Evolutionary conservation across 345 rosid species (phyloP).

Genomic region (Salix dunnii): DNA sequence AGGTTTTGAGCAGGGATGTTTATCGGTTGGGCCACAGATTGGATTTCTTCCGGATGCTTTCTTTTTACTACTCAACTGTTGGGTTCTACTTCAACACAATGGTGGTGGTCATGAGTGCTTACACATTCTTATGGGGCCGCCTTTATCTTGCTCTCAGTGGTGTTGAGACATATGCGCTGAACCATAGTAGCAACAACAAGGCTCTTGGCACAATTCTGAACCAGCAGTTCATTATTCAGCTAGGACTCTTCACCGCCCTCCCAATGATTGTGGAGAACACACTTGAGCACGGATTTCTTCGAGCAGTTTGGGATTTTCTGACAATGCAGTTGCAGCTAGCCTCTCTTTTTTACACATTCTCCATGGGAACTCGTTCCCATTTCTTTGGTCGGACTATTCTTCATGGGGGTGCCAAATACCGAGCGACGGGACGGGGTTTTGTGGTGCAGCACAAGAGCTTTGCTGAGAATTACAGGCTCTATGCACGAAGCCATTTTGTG

Average conservation of each 20-base stretch:
- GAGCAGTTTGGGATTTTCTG: conserved; percentile 75
- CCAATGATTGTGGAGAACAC: conserved; percentile 84
- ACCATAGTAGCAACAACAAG: conserved; percentile 28
- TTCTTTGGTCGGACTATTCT: conserved; percentile 86
- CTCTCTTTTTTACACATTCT: conserved; percentile 73
- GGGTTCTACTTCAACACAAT: conserved; percentile 75
- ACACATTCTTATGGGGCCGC: conserved; percentile 79
- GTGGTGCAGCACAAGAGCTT: conserved; percentile 84
- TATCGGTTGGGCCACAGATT: conserved; percentile 84
- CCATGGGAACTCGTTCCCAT: conserved; percentile 81
- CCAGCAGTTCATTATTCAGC: conserved; percentile 43
- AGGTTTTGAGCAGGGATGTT: conserved; percentile 82
- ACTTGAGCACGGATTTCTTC: conserved; percentile 84
- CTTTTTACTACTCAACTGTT: conserved; percentile 66
- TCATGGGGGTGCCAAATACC: conserved; percentile 91
- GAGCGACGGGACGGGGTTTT: conserved; percentile 92
- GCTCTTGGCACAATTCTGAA: conserved; percentile 26
- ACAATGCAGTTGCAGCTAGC: conserved; percentile 87
- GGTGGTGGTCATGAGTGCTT: conserved; percentile 67
- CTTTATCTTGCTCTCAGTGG: conserved; percentile 88
- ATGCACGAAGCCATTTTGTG: conserved; percentile 85
- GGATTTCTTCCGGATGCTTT: conserved; percentile 85
- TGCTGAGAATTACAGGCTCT: conserved; percentile 73
- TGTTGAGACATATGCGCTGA: conserved; percentile 45
- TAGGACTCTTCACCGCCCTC: conserved; percentile 78